Evolutionary conservation across 2,329 filamentous ascomycete genomes (phyloP), one percentile per base, ranked within the genome.

Genomic region (Aotearoamyces nothofagi): DNA sequence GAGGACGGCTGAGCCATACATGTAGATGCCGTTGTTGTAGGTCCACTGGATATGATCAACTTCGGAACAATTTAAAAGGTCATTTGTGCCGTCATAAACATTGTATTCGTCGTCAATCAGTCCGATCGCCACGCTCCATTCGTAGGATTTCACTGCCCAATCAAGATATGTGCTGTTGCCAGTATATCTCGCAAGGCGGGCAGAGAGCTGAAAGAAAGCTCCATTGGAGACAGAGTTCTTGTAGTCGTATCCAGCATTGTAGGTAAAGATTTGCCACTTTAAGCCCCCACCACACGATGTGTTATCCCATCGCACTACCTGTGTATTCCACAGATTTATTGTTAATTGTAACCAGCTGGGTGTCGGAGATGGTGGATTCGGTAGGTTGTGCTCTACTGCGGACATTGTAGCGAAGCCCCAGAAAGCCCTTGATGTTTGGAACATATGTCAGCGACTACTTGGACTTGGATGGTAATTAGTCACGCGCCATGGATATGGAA

Each of bases 181-280:
- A 0, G 75, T 80, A 34, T 69, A 73, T 26, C 75, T 68, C 15
- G 75, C 78, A 9, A 87, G 61, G 11, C 81, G 74, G 1, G 82
- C 79, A 4, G 77, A 74, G 9, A 92, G 62, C 44, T 86, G 77
- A 52, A 92, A 86, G 47, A 90, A 71, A n/a, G 73, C 75, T 23
- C 79, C 81, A 50, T 90, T 90, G 36, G 74, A 75, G 41, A 86
- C 69, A 10, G 73, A 66, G 56, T 87, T 87, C 54, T 86, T 90
- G 65, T 92, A 90, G 44, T 71, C 64, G 49, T 84, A 75, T 9
- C 82, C 83, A 36, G 72, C 72, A 47, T 92, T 87, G 42, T 66
- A 69, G 1, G 65, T 56, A 49, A 76, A 86, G 40, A 92, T 83
- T 56, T 92, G 82, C 80, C 80, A 87, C 32, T 70, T 62, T 26